Evolutionary conservation across 331 rosid species (phyloP).

Genomic region (Saraca asoca): DNA sequence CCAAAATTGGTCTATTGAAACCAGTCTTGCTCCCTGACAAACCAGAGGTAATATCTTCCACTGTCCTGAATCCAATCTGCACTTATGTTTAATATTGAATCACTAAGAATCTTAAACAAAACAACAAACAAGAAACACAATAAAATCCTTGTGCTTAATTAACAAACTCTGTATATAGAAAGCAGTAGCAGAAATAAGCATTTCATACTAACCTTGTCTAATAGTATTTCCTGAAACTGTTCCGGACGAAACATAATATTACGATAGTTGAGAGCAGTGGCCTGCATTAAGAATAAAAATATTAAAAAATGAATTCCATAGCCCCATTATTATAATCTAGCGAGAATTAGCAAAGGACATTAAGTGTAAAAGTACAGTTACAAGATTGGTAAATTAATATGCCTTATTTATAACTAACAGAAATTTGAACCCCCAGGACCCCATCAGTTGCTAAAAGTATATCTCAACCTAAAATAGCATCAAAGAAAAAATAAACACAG

Average conservation of each 20-base stretch:
- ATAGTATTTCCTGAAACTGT: conserved; percentile 74
- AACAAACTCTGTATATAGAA: conserved; percentile 19
- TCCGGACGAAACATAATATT: conserved; percentile 55
- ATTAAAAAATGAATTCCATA: background rate
- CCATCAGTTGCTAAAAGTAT: background rate
- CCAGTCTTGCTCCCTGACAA: conserved; percentile 70
- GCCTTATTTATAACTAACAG: conserved; percentile 24
- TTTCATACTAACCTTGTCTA: conserved; percentile 69
- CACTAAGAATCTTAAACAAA: conserved; percentile 20
- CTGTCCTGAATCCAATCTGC: conserved; percentile 85
- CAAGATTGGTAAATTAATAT: conserved; percentile 6
- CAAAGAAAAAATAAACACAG: background rate
- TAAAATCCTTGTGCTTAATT: background rate
- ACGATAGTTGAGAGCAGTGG: conserved; percentile 52
- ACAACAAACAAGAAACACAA: conserved; percentile 3
- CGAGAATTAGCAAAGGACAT: conserved; percentile 1
- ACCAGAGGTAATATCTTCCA: conserved; percentile 63
- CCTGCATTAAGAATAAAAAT: conserved; percentile 44
- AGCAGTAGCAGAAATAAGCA: background rate
- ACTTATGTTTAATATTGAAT: conserved; percentile 9
- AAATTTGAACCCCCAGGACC: background rate
- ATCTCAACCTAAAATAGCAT: background rate
- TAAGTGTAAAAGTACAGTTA: background rate
- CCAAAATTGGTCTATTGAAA: conserved; percentile 86
- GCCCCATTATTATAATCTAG: conserved; percentile 10